Conservation (phyloP, 768 basidiomycete species). For the Termitomyces sp. region DNA sequence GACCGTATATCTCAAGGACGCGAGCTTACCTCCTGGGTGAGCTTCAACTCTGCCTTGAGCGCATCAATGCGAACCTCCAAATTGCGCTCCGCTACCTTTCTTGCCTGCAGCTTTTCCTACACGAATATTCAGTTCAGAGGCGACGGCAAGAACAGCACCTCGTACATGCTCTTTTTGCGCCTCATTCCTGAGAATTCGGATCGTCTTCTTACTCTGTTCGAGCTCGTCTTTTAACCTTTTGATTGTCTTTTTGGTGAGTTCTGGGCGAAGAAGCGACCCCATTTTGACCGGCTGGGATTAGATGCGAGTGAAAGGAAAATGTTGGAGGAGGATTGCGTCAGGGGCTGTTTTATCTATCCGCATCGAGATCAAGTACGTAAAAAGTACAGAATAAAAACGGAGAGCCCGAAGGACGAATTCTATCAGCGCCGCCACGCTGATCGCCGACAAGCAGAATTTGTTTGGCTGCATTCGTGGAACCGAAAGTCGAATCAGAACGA, state of each 20-base stretch:
- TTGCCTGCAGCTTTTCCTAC: not conserved
- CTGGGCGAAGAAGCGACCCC: not conserved
- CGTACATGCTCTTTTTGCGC: not conserved
- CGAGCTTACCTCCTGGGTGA: not conserved
- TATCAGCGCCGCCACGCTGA: too few relatives aligned
- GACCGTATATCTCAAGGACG: too few relatives aligned
- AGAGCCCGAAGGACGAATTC: not conserved
- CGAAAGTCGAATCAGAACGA: too few relatives aligned
- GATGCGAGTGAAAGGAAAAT: too few relatives aligned
- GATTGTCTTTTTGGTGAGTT: not conserved
- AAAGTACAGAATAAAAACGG: too few relatives aligned
- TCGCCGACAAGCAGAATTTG: too few relatives aligned
- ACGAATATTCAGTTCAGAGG: not conserved
- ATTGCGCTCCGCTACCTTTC: not conserved
- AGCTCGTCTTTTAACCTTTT: not conserved
- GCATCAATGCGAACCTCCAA: not conserved
- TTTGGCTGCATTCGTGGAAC: too few relatives aligned
- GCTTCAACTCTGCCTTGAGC: not conserved
- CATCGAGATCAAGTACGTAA: not conserved
- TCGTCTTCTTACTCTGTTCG: not conserved
- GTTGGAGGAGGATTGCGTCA: too few relatives aligned
- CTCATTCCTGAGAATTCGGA: not conserved
- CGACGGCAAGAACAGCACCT: not conserved
- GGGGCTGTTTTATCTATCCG: not conserved
- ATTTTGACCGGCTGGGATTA: not conserved